Evolutionary conservation across 306 rosid species (phyloP), one percentile per base, ranked within the genome.

Genomic region (Psophocarpus tetragonolobus): DNA sequence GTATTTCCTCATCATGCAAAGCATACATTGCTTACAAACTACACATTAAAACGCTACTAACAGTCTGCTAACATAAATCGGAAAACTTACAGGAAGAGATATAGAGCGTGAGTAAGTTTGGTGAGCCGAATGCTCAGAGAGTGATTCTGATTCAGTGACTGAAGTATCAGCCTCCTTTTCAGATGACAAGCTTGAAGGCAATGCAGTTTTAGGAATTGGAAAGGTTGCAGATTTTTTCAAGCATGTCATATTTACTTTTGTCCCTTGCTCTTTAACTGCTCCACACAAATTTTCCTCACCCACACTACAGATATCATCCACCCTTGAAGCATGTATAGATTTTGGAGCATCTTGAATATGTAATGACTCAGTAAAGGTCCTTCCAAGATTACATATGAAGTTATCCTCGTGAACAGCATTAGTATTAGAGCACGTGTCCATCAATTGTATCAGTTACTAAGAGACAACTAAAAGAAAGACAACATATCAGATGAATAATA

Each of bases 21-120:
- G 11, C 8, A 39, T 27, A 66, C 15, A 73, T 23, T 7, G 26
- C n/a, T 54, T 13, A 8, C 39, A 44, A 12, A 11, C 12, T 32
- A 38, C 11, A 66, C 8, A 51, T 30, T 12, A 29, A 78, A 4
- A 62, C 39, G 39, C 58, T 32, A 61, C 29, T 0, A 8, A 70
- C 42, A 30, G 24, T 23, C 24, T 27, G 13, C 2, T 35, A 17
- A 45, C 74, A 20, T 51, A 64, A 24, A 20, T 67, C 21, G 15
- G 2, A 62, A 29, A 73, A 79, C 97, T 91, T 85, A 95, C 97
- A 10, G 97, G 97, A 79, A 88, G 78, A 41, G 98, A 90, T 32
- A 85, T 48, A 0, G 97, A 86, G 10, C 91, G 87, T 11, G 83
- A 57, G 85, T 13, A 86, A 64, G 81, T 64, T 58, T 76, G 91